Percentiles rank a stretch among this genome's conserved stretches.
phyloP scores from a whole-genome alignment of 2,329 filamentous ascomycete species.

The Didymella exigua region DNA sequence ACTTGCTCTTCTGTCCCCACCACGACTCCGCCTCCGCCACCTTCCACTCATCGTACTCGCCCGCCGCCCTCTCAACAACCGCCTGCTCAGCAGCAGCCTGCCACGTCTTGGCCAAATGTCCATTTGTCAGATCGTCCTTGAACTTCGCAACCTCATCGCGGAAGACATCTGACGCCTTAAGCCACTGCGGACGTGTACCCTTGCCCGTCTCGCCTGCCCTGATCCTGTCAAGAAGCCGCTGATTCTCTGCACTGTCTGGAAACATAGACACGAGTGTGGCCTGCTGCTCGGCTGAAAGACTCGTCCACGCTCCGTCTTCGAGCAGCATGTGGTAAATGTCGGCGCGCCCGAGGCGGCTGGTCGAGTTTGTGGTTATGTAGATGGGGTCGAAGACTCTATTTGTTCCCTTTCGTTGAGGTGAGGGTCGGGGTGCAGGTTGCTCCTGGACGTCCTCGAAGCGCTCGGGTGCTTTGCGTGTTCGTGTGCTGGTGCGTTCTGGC shows the following conservation, averaged over 20 bases:
- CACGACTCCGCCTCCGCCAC: constrained; percentile 60
- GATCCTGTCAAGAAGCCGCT: constrained; percentile 22
- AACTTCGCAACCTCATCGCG: constrained; percentile 61
- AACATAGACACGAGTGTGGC: constrained; percentile 31
- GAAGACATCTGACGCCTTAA: constrained; percentile 50
- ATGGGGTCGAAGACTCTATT: constrained; percentile 38
- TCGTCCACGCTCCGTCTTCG: constrained; percentile 38
- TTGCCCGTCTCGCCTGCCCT: constrained; percentile 18
- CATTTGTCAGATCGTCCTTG: constrained; percentile 60
- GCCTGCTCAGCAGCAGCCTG: constrained; percentile 60
- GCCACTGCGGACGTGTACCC: constrained; percentile 31
- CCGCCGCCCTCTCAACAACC: constrained; percentile 56
- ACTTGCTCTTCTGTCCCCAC: constrained; percentile 61
- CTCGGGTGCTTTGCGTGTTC: constrained; percentile 38
- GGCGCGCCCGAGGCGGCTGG: constrained; percentile 37
- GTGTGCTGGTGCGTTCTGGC: constrained; percentile 25
- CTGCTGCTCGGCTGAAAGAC: constrained; percentile 32
- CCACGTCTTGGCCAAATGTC: constrained; percentile 64
- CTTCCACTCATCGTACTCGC: constrained; percentile 64
- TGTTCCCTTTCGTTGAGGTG: constrained; percentile 13
- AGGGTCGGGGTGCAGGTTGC: constrained; percentile 9
- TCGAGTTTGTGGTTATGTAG: constrained; percentile 41
- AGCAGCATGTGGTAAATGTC: constrained; percentile 45
- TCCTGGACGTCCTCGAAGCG: constrained; percentile 26
- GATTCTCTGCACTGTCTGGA: constrained; percentile 23